phyloP scores from a whole-genome alignment of 768 basidiomycete species.

The Auriscalpium orientale region DNA sequence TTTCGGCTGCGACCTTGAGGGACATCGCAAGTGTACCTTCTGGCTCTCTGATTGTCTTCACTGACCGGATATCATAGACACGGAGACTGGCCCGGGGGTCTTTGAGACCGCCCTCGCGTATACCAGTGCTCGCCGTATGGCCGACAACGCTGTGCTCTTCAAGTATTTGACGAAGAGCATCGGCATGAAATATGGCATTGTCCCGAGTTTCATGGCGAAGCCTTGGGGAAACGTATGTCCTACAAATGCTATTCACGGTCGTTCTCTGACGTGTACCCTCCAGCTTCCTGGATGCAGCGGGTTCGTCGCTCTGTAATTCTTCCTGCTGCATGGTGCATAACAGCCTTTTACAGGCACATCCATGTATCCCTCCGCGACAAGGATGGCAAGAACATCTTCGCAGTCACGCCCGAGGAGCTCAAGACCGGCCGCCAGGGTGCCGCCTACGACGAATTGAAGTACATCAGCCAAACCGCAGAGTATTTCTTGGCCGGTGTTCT shows the following conservation, averaged over 20 bases:
- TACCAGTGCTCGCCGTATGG: conserved; percentile 71
- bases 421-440: conserved; percentile 62
- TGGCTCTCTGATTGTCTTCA: background rate
- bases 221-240: conserved; percentile 77
- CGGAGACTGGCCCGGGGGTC: conserved; percentile 88
- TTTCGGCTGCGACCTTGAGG: conserved; percentile 81
- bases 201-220: conserved; percentile 98
- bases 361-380: conserved; percentile 79
- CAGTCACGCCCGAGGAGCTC: conserved; percentile 53
- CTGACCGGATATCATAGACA: conserved; percentile 41
- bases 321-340: background rate
- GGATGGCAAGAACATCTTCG: conserved; percentile 73
- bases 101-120: conserved; percentile 85
- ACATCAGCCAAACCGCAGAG: conserved; percentile 77
- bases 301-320: conserved; percentile 30
- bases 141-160: conserved; percentile 88
- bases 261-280: background rate
- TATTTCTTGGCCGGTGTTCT: conserved; percentile 93
- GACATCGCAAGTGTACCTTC: conserved; percentile 50
- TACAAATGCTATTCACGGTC: background rate
- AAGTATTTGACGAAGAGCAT: conserved; percentile 89
- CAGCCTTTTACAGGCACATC: conserved; percentile 56
- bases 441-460: conserved; percentile 73
- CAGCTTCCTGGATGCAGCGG: conserved; percentile 95
- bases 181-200: conserved; percentile 80